Percentiles rank a stretch among this genome's conserved stretches.
phyloP scores from a whole-genome alignment of 495 filamentous ascomycete genomes.

The Immersiella caudata region DNA sequence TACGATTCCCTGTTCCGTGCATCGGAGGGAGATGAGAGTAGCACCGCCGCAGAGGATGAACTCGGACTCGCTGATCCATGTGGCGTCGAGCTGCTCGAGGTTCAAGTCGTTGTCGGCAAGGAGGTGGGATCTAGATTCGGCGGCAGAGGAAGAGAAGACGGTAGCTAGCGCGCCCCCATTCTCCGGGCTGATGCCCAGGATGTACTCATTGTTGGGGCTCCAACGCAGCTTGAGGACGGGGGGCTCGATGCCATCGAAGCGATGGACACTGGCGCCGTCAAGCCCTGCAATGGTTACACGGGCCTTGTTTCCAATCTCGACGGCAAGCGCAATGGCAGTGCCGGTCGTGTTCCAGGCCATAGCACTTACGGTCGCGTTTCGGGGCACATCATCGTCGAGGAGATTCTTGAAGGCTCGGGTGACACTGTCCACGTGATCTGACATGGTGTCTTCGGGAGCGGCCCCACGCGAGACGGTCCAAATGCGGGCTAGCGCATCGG shows the following conservation, averaged over 20 bases:
- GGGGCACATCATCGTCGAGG: constrained; percentile 49
- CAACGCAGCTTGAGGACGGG: constrained; percentile 63
- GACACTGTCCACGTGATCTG: constrained; percentile 47
- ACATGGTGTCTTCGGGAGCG: constrained; percentile 44
- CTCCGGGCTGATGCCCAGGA: constrained; percentile 60
- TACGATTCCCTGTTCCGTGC: constrained; percentile 43
- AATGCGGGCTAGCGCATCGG: constrained; percentile 75
- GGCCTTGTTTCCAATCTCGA: constrained; percentile 62
- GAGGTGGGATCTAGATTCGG: constrained; percentile 44
- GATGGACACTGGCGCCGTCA: constrained; percentile 54
- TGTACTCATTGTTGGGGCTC: constrained; percentile 57
- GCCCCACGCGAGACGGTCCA: constrained; percentile 68
- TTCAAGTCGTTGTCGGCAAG: constrained; percentile 50
- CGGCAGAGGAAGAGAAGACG: constrained; percentile 48
- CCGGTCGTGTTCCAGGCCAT: constrained; percentile 75
- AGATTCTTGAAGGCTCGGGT: constrained; percentile 42
- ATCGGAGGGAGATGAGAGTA: constrained; percentile 46
- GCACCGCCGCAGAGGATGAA: constrained; percentile 64
- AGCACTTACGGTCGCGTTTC: constrained; percentile 56
- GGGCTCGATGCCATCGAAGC: constrained; percentile 50
- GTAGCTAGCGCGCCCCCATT: constrained; percentile 52
- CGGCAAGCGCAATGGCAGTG: constrained; percentile 67
- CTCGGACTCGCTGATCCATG: constrained; percentile 60
- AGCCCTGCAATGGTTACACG: constrained; percentile 69
- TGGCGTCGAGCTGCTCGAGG: constrained; percentile 54